A percentile compares a stretch with the other conserved stretches of the same genome.
Evolutionary conservation across 768 basidiomycete species (phyloP).

Genomic region (Coprinopsis cinerea): DNA sequence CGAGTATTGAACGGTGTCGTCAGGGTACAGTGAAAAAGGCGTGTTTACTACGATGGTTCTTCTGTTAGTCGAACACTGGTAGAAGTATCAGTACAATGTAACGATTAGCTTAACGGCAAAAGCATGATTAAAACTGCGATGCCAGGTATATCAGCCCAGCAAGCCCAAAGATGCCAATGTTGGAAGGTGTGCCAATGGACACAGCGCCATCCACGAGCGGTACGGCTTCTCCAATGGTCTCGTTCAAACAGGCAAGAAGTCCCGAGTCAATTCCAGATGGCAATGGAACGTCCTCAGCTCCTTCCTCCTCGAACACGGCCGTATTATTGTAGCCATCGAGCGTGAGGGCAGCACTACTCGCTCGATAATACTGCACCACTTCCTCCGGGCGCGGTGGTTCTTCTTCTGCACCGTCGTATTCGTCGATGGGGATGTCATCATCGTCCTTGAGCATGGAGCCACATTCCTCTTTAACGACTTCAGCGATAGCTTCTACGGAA

Average conservation of each 20-base stretch:
- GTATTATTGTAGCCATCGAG: slow-evolving; percentile 67
- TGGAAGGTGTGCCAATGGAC: slow-evolving; percentile 10
- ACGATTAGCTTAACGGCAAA: too few species aligned
- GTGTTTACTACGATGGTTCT: too few species aligned
- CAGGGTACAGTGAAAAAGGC: too few species aligned
- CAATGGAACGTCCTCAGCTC: slow-evolving; percentile 42
- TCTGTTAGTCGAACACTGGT: too few species aligned
- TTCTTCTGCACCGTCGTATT: slow-evolving; percentile 19
- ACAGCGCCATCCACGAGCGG: slow-evolving; percentile 40
- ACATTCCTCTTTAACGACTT: not conserved
- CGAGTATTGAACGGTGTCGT: too few species aligned
- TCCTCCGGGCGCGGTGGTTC: slow-evolving; percentile 42
- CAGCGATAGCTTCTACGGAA: not conserved
- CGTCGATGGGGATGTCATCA: slow-evolving; percentile 14
- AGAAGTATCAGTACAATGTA: too few species aligned
- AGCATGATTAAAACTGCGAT: slow-evolving; percentile 13
- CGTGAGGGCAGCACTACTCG: slow-evolving; percentile 55
- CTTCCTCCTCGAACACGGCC: slow-evolving; percentile 35
- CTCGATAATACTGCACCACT: slow-evolving; percentile 63
- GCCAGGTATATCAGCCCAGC: slow-evolving; percentile 20
- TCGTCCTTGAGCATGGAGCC: not conserved
- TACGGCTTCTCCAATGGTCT: slow-evolving; percentile 52
- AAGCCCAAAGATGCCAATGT: slow-evolving; percentile 17
- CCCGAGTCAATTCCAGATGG: slow-evolving; percentile 44
- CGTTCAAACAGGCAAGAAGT: slow-evolving; percentile 53